phyloP scores from a whole-genome alignment of 2,329 filamentous ascomycete species.

The Ascochyta fabae region DNA sequence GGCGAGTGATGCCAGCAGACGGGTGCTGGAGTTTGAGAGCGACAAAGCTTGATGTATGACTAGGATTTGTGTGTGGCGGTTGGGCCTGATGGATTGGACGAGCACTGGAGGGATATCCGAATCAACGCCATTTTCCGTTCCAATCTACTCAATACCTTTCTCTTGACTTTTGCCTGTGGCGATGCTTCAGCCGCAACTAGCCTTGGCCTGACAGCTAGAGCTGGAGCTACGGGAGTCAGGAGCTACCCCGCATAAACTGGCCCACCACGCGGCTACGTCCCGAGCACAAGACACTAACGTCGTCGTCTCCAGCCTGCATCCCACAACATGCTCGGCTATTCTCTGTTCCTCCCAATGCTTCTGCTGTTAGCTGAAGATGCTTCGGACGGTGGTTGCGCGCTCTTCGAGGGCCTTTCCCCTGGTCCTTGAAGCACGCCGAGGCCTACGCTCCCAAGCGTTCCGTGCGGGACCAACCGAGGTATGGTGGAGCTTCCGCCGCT shows the following conservation, averaged over 20 bases:
- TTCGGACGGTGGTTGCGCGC: slow-evolving; percentile 34
- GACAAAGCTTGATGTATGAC: slow-evolving; percentile 29
- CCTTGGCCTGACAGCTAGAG: not conserved
- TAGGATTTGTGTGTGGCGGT: slow-evolving; percentile 13
- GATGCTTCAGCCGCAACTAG: slow-evolving; percentile 2
- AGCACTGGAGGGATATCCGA: not conserved
- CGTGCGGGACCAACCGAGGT: slow-evolving; percentile 44
- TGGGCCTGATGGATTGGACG: slow-evolving; percentile 1
- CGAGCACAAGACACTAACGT: slow-evolving; percentile 5
- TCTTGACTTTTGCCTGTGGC: not conserved
- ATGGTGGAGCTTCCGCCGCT: slow-evolving; percentile 14
- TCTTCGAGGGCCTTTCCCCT: slow-evolving; percentile 13
- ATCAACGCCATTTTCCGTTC: too few relatives aligned
- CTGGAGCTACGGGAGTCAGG: not conserved
- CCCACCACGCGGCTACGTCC: slow-evolving; percentile 16
- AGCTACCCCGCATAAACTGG: slow-evolving; percentile 25
- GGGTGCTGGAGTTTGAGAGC: slow-evolving; percentile 48
- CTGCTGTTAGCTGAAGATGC: slow-evolving; percentile 30
- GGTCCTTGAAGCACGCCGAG: slow-evolving; percentile 24
- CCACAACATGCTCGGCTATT: slow-evolving; percentile 13
- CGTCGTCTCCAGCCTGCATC: not conserved
- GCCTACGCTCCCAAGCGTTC: slow-evolving; percentile 42
- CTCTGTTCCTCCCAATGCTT: slow-evolving; percentile 20
- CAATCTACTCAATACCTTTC: too few relatives aligned
- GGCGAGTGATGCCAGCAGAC: slow-evolving; percentile 45